phyloP scores from a whole-genome alignment of 225 moss, liverwort and hornwort genomes.

The Climacium dendroides region DNA sequence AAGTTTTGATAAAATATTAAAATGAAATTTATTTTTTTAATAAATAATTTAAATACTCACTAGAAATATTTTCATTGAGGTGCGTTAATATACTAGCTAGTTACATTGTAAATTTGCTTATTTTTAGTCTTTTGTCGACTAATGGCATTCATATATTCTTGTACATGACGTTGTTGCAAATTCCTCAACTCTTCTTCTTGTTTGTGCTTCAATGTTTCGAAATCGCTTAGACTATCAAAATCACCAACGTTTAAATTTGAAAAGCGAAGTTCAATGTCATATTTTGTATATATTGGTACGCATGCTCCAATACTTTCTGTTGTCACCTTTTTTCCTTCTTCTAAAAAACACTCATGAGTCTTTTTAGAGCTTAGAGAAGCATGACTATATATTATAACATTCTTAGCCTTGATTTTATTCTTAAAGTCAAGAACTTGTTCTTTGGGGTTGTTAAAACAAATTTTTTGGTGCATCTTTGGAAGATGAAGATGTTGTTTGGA shows the following conservation, averaged over 20 bases:
- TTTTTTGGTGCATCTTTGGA: no score
- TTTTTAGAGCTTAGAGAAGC: not conserved
- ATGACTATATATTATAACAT: not conserved
- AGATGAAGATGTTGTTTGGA: not conserved
- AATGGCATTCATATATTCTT: not conserved
- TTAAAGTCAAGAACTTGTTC: not conserved
- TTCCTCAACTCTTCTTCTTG: not conserved
- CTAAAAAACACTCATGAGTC: not conserved
- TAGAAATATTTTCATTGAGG: not conserved
- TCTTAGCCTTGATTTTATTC: not conserved
- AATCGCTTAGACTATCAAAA: no score
- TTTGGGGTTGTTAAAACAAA: not conserved
- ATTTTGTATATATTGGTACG: not conserved
- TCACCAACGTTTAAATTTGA: not conserved
- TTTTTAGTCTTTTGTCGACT: not conserved
- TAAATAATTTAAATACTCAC: no score
- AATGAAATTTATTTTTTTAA: fast-evolving
- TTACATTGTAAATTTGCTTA: not conserved
- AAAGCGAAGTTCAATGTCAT: not conserved
- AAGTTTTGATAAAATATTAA: not conserved
- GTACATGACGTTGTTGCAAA: not conserved
- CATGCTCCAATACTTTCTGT: not conserved
- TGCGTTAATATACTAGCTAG: not conserved
- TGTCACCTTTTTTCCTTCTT: not conserved
- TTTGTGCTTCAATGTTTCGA: not conserved